These are phyloP conservation scores for Aspergillus nidulans DNA, from an alignment of 495 filamentous ascomycete species.

Conservation along the genomic window DNA sequence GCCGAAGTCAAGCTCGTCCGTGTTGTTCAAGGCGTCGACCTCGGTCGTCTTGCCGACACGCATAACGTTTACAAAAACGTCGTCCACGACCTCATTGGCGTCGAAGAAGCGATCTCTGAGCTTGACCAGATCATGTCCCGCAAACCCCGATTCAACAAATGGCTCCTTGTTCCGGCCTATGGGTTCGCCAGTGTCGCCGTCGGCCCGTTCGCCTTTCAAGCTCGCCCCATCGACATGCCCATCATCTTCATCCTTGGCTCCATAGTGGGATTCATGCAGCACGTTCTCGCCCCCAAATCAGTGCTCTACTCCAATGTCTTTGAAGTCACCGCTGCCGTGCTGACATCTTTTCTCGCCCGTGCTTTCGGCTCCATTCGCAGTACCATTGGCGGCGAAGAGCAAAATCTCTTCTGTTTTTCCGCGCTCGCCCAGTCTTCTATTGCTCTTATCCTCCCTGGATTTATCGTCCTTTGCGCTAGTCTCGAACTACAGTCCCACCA, in stretches of 20 bases:
- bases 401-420: slow-evolving; percentile 80
- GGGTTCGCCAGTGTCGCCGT: slow-evolving; percentile 73
- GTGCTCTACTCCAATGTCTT: slow-evolving; percentile 83
- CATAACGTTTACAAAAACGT: slow-evolving; percentile 94
- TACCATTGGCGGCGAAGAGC: slow-evolving; percentile 44
- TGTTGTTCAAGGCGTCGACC: slow-evolving; percentile 70
- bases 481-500: slow-evolving; percentile 85
- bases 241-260: slow-evolving; percentile 80
- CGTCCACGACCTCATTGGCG: slow-evolving; percentile 78
- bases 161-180: slow-evolving; percentile 72
- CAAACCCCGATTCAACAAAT: slow-evolving; percentile 62
- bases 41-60: slow-evolving; percentile 77
- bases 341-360: slow-evolving; percentile 82
- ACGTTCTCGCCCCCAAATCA: slow-evolving; percentile 71
- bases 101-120: slow-evolving; percentile 74
- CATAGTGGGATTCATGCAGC: slow-evolving; percentile 76
- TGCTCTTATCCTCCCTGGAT: slow-evolving; percentile 87
- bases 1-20: slow-evolving; percentile 89
- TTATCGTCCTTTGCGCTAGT: slow-evolving; percentile 74
- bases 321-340: slow-evolving; percentile 77
- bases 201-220: slow-evolving; percentile 85
- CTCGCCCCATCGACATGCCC: slow-evolving; percentile 80
- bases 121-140: slow-evolving; percentile 65
- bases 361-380: slow-evolving; percentile 71
- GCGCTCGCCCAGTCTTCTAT: slow-evolving; percentile 87